These are phyloP conservation scores for Cryptosporidium meleagridis DNA, from an alignment of 169 alveolate species.

Conservation along the genomic window DNA sequence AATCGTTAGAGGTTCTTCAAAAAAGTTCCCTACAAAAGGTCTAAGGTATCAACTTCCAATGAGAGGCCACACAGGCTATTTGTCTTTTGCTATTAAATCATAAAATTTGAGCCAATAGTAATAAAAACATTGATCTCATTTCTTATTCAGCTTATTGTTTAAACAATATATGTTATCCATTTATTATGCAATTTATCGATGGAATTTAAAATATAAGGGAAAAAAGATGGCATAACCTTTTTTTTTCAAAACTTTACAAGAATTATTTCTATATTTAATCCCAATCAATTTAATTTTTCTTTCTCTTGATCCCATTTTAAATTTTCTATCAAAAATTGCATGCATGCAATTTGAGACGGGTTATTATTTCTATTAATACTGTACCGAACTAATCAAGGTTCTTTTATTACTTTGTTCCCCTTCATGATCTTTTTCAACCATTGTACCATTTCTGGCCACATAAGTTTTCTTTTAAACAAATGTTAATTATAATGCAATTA, in stretches of 20 bases:
- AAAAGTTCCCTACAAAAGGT: slow-evolving; percentile 39
- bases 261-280: neutral
- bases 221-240: too few species aligned
- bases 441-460: neutral
- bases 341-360: slow-evolving; percentile 1
- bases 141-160: neutral
- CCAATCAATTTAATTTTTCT: neutral
- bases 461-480: too few species aligned
- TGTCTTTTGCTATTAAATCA: slow-evolving; percentile 56
- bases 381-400: too few species aligned
- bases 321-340: neutral
- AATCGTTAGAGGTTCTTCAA: slow-evolving; percentile 75
- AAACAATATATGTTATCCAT: neutral
- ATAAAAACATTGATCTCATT: neutral
- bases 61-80: slow-evolving; percentile 74
- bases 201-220: neutral
- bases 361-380: neutral
- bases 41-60: slow-evolving; percentile 71
- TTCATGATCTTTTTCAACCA: neutral
- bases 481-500: too few species aligned
- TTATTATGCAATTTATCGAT: neutral
- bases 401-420: neutral
- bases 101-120: neutral
- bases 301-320: neutral
- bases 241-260: too few species aligned